These are phyloP conservation scores for Cercospora sp. DNA, from an alignment of 2,329 filamentous ascomycete species.

Conservation along the genomic window DNA sequence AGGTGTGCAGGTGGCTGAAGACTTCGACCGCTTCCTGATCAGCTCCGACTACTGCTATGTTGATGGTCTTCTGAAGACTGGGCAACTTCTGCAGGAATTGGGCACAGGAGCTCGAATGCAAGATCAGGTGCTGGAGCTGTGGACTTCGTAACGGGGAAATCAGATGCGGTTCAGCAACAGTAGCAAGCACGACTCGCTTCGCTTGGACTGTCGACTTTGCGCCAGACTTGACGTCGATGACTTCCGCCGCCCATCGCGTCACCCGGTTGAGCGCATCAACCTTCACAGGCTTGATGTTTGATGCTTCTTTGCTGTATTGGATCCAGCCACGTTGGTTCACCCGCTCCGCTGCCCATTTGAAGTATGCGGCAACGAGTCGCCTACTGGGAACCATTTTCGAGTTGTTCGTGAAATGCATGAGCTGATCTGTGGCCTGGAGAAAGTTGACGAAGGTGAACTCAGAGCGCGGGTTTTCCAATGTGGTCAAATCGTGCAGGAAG, in stretches of 20 bases:
- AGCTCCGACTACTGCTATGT: slow-evolving; percentile 32
- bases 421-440: slow-evolving; percentile 32
- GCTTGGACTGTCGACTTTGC: slow-evolving; percentile 22
- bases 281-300: slow-evolving; percentile 25
- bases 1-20: slow-evolving; percentile 29
- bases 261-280: slow-evolving; percentile 17
- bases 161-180: slow-evolving; percentile 27
- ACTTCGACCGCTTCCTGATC: slow-evolving; percentile 32
- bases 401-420: slow-evolving; percentile 35
- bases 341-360: slow-evolving; percentile 32
- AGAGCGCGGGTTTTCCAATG: slow-evolving; percentile 35
- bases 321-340: slow-evolving; percentile 33
- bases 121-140: slow-evolving; percentile 18
- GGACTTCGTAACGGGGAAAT: slow-evolving; percentile 22
- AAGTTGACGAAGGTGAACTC: slow-evolving; percentile 37
- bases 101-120: slow-evolving; percentile 25
- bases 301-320: slow-evolving; percentile 28
- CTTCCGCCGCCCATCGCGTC: slow-evolving; percentile 24
- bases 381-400: slow-evolving; percentile 31
- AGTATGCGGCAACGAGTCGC: slow-evolving; percentile 32
- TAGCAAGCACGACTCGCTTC: slow-evolving; percentile 30
- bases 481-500: slow-evolving; percentile 35
- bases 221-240: slow-evolving; percentile 21
- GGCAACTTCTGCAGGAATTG: slow-evolving; percentile 25
- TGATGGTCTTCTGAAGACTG: slow-evolving; percentile 18